Evolutionary conservation across 805 yeast species (phyloP).

Genomic region (Metschnikowia continentalis): DNA sequence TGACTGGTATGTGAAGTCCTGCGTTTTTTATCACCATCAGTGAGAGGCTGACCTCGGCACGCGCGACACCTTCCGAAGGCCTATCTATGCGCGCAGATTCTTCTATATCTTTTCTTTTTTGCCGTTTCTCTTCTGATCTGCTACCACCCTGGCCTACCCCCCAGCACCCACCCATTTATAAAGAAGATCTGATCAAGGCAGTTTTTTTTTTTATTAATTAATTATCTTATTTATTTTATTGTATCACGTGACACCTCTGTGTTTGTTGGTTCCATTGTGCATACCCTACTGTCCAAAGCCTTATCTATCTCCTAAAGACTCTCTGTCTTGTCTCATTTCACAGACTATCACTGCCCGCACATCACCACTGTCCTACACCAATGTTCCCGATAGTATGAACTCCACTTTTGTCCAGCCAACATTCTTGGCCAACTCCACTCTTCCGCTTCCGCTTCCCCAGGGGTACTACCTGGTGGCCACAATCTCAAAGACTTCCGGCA

Average conservation of each 20-base stretch:
- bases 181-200: too few species aligned
- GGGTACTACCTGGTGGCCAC: slow-evolving; percentile 12
- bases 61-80: not conserved
- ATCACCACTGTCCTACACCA: not conserved
- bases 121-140: slow-evolving; percentile 1
- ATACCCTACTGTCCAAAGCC: not conserved
- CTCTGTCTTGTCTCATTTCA: not conserved
- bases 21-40: not conserved
- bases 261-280: too few species aligned
- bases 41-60: not conserved
- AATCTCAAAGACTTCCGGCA: slow-evolving; percentile 16
- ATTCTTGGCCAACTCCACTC: slow-evolving; percentile 7
- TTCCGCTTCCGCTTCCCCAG: slow-evolving; percentile 8
- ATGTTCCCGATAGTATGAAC: slow-evolving; percentile 6
- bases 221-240: too few species aligned
- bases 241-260: not conserved
- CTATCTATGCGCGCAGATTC: slow-evolving; percentile 4
- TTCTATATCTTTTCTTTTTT: not conserved
- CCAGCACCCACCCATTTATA: not conserved
- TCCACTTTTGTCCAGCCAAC: slow-evolving; percentile 1
- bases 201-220: too few species aligned
- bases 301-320: not conserved
- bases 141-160: not conserved
- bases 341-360: not conserved
- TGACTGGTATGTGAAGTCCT: too few species aligned